Conservation (phyloP, 257 asterid species). For the Nicotiana attenuata region DNA sequence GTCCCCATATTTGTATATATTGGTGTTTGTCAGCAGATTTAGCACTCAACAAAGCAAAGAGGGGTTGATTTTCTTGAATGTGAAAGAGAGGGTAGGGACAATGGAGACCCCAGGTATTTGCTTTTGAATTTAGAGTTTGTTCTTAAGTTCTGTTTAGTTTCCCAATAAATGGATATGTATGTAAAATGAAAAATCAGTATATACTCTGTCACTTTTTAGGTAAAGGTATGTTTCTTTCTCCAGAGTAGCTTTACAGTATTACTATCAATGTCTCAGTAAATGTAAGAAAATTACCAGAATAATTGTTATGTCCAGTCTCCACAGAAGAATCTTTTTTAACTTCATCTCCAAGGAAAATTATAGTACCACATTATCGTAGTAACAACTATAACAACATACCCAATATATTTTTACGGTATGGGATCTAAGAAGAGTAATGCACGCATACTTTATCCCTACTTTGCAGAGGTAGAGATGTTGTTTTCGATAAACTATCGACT, state of each 20-base stretch:
- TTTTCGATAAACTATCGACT: too few relatives aligned
- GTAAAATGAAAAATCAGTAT: constrained; percentile 15
- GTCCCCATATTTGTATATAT: not conserved
- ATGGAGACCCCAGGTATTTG: not conserved
- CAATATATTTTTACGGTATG: too few relatives aligned
- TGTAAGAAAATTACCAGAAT: constrained; percentile 15
- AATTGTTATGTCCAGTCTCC: not conserved
- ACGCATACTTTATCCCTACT: too few relatives aligned
- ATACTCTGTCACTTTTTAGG: constrained; percentile 15
- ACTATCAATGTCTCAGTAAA: constrained; percentile 20
- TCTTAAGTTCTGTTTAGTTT: not conserved
- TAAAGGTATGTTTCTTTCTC: constrained; percentile 17
- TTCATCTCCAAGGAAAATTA: not conserved
- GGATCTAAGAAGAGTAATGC: too few relatives aligned
- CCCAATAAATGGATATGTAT: constrained; percentile 11
- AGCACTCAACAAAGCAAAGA: constrained; percentile 14
- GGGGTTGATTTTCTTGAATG: constrained; percentile 17
- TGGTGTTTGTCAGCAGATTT: constrained; percentile 13
- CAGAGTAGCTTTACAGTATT: constrained; percentile 39
- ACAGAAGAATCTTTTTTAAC: not conserved
- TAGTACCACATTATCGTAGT: too few relatives aligned
- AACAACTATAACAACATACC: too few relatives aligned
- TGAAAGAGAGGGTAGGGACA: constrained; percentile 9
- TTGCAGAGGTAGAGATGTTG: too few relatives aligned
- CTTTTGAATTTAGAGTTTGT: not conserved